A percentile compares a stretch with the other conserved stretches of the same genome.
phyloP scores from a whole-genome alignment of 2,329 filamentous ascomycete species.

The Macrophomina pseudophaseolina region DNA sequence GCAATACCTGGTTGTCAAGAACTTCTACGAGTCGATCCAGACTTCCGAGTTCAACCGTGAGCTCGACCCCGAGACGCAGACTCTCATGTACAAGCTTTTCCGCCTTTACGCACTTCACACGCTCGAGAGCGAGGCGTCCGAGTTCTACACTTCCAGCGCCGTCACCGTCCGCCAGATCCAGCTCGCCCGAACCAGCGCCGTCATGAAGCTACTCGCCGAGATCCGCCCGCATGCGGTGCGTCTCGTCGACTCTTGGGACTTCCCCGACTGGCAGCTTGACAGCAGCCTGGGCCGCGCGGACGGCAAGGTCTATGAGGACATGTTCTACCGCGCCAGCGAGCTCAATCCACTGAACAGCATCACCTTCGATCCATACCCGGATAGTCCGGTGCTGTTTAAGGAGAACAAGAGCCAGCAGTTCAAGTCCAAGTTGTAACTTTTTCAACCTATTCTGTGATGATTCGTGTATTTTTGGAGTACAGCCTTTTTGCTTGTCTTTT shows the following conservation, averaged over 20 bases:
- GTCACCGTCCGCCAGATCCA: conserved; percentile 75
- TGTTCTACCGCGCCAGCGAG: conserved; percentile 74
- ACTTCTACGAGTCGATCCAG: conserved; percentile 74
- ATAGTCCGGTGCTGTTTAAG: conserved; percentile 66
- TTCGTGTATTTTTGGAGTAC: conserved; percentile 23
- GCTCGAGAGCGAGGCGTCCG: conserved; percentile 70
- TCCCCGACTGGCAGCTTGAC: conserved; percentile 80
- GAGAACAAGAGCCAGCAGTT: conserved; percentile 39
- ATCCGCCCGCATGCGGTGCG: conserved; percentile 74
- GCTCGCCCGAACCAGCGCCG: conserved; percentile 68
- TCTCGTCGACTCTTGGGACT: conserved; percentile 75
- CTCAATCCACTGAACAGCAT: conserved; percentile 75
- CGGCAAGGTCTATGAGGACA: conserved; percentile 77
- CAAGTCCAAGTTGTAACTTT: conserved; percentile 20
- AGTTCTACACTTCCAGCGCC: conserved; percentile 74
- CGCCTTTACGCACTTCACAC: conserved; percentile 69
- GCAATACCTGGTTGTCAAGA: conserved; percentile 79
- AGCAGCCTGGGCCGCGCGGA: conserved; percentile 72
- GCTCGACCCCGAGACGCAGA: conserved; percentile 63
- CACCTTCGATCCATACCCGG: conserved; percentile 74
- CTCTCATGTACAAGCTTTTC: conserved; percentile 69
- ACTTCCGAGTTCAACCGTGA: conserved; percentile 57
- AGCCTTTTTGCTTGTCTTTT: not conserved
- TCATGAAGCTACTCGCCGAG: conserved; percentile 72
- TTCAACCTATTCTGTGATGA: conserved; percentile 1